Conservation (phyloP, 306 rosid genomes). For the Dicorynia guianensis region DNA sequence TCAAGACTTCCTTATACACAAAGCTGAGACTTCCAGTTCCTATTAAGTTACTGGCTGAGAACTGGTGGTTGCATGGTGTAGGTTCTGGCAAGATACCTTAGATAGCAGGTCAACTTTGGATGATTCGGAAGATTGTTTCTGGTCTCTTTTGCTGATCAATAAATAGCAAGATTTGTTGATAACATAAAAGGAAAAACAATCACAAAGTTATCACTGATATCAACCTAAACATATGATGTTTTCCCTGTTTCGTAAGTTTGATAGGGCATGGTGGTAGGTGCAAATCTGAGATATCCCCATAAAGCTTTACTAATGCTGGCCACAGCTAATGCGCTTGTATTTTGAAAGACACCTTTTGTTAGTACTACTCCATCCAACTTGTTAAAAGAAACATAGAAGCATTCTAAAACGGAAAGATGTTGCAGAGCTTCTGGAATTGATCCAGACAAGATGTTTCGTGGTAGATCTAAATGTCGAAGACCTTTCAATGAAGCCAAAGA, state of each 20-base stretch:
- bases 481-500: not conserved
- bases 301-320: not conserved
- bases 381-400: not conserved
- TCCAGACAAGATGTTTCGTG: constrained; percentile 11
- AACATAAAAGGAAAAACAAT: not conserved
- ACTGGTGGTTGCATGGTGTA: not conserved
- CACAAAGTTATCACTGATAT: not conserved
- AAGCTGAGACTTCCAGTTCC: no score
- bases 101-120: not conserved
- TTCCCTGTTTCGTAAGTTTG: not conserved
- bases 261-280: not conserved
- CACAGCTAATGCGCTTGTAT: no score
- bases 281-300: not conserved
- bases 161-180: not conserved
- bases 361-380: not conserved
- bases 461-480: constrained; percentile 1
- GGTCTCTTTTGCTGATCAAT: not conserved
- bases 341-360: not conserved
- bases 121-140: not conserved
- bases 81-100: constrained; percentile 26
- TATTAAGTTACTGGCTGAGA: no score
- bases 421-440: not conserved
- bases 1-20: no score
- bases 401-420: not conserved
- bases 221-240: not conserved